A percentile compares a stretch with the other conserved stretches of the same genome.
phyloP scores from a whole-genome alignment of 345 rosid species.

The Salix brachista region DNA sequence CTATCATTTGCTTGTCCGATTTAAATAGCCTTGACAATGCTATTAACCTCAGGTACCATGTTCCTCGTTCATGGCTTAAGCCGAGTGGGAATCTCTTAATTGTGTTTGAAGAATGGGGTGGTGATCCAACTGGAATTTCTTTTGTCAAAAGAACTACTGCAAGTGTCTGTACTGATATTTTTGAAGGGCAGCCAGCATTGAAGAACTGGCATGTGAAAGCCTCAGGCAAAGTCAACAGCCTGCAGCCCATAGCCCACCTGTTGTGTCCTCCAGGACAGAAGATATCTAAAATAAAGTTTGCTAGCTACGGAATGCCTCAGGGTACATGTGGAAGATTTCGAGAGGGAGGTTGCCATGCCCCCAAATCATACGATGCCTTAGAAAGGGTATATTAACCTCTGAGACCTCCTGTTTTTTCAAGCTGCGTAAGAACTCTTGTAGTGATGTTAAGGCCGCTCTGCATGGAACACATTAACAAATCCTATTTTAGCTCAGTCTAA shows the following conservation, averaged over 20 bases:
- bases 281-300: slow-evolving; percentile 18
- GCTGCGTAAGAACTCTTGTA: no score
- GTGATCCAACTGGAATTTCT: slow-evolving; percentile 30
- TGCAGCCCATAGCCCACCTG: slow-evolving; percentile 24
- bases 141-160: slow-evolving; percentile 30
- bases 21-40: neutral
- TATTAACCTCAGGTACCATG: slow-evolving; percentile 36
- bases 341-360: slow-evolving; percentile 21
- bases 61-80: slow-evolving; percentile 45
- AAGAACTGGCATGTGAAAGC: slow-evolving; percentile 18
- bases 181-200: slow-evolving; percentile 19
- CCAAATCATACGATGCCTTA: slow-evolving; percentile 20
- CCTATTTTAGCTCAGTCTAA: no score
- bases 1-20: neutral
- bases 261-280: slow-evolving; percentile 24
- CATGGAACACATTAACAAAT: no score
- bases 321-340: slow-evolving; percentile 20
- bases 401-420: neutral
- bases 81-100: slow-evolving; percentile 32
- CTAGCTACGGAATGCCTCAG: slow-evolving; percentile 25
- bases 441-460: no score
- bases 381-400: slow-evolving; percentile 6
- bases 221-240: slow-evolving; percentile 5
- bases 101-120: slow-evolving; percentile 43
- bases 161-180: slow-evolving; percentile 27